Percentiles rank a stretch among this genome's conserved stretches.
Evolutionary conservation across 1,284 basidiomycete genomes (phyloP).

Genomic region (Papiliotrema fonsecae): DNA sequence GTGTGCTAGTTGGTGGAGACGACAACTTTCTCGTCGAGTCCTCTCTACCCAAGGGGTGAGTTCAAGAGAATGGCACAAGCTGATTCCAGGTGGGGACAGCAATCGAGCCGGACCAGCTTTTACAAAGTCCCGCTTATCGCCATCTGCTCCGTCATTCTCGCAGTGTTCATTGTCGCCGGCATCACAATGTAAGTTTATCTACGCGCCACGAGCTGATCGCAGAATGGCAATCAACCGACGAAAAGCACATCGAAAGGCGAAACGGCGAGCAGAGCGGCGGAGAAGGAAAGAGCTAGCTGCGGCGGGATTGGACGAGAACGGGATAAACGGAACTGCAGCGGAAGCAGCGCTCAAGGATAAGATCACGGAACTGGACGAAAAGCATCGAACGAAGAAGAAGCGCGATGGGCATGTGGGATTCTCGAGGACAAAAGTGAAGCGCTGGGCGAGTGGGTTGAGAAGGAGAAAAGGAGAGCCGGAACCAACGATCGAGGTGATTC

Average conservation of each 20-base stretch:
- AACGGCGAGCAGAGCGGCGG: slow-evolving; percentile 34
- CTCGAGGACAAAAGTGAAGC: slow-evolving; percentile 23
- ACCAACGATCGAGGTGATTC: slow-evolving; percentile 10
- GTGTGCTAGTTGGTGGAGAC: background rate
- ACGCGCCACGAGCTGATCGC: background rate
- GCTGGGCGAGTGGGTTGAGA: slow-evolving; percentile 31
- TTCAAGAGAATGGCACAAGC: background rate
- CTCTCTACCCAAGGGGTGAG: slow-evolving; percentile 2
- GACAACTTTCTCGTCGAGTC: slow-evolving; percentile 4
- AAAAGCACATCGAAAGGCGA: slow-evolving; percentile 32
- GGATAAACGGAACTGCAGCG: slow-evolving; percentile 16
- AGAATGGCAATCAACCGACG: slow-evolving; percentile 37
- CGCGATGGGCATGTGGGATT: slow-evolving; percentile 17
- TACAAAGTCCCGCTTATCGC: slow-evolving; percentile 46
- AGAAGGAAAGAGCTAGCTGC: slow-evolving; percentile 38
- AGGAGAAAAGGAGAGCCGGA: slow-evolving; percentile 7
- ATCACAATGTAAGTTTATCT: slow-evolving; percentile 34
- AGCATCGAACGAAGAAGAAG: slow-evolving; percentile 24
- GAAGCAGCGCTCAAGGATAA: slow-evolving; percentile 29
- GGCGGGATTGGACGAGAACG: slow-evolving; percentile 32
- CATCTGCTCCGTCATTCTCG: slow-evolving; percentile 40
- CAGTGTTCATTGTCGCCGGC: slow-evolving; percentile 34
- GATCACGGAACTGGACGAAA: slow-evolving; percentile 30
- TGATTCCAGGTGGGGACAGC: slow-evolving; percentile 32
- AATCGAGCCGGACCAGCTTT: slow-evolving; percentile 31